phyloP scores from a whole-genome alignment of 768 basidiomycete species.

The Mycena olivaceomarginata region DNA sequence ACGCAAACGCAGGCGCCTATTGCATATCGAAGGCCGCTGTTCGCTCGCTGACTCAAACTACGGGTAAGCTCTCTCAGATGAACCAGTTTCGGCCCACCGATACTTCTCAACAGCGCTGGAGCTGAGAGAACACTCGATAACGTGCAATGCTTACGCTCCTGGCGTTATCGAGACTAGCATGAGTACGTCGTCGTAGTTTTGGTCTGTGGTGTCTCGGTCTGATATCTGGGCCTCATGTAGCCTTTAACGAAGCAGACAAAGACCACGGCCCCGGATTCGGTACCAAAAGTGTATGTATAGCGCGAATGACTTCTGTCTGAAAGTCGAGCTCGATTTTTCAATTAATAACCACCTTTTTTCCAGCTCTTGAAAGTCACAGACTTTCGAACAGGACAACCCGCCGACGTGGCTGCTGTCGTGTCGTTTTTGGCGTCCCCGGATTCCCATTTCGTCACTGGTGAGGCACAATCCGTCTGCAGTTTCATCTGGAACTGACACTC shows the following conservation, averaged over 20 bases:
- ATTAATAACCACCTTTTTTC: neutral
- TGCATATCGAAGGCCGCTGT: conserved; percentile 63
- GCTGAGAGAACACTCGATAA: conserved; percentile 57
- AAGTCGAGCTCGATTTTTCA: neutral
- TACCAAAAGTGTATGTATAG: neutral
- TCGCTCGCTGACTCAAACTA: conserved; percentile 62
- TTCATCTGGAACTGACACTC: neutral
- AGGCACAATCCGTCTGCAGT: neutral
- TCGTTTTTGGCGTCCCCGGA: conserved; percentile 53
- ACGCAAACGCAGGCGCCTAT: conserved; percentile 50
- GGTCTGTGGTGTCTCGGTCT: no score
- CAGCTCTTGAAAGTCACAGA: conserved; percentile 26
- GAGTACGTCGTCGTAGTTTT: conserved; percentile 45
- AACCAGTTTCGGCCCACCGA: neutral
- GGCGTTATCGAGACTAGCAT: conserved; percentile 54
- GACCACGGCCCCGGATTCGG: conserved; percentile 8
- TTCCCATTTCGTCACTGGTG: conserved; percentile 50
- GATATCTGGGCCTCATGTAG: neutral
- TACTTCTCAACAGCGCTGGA: conserved; percentile 50
- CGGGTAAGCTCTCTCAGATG: conserved; percentile 50
- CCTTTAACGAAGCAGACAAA: neutral
- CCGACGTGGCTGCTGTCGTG: conserved; percentile 46
- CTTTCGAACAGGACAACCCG: conserved; percentile 35
- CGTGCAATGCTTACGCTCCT: conserved; percentile 64
- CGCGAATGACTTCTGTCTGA: neutral